Evolutionary conservation across 1,284 basidiomycete genomes (phyloP).

Genomic region (Rhodotorula sp.): DNA sequence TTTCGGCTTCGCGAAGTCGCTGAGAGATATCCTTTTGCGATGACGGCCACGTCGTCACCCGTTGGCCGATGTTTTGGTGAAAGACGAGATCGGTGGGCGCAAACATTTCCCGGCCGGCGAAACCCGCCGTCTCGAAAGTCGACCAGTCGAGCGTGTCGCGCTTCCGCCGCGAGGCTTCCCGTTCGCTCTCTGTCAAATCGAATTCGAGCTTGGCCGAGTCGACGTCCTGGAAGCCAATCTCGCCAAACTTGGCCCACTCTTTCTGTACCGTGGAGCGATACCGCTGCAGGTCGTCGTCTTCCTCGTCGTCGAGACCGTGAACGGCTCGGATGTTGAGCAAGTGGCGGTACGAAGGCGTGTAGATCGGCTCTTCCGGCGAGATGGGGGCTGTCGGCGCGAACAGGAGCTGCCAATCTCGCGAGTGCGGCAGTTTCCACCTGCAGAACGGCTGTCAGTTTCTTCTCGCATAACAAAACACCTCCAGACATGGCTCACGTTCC

Average conservation of each 20-base stretch:
- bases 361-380: slow-evolving; percentile 30
- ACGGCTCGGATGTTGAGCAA: slow-evolving; percentile 51
- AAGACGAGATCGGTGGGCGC: slow-evolving; percentile 43
- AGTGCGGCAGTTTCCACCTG: slow-evolving; percentile 44
- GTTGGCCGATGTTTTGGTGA: slow-evolving; percentile 34
- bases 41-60: slow-evolving; percentile 30
- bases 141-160: slow-evolving; percentile 45
- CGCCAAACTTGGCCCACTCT: slow-evolving; percentile 46
- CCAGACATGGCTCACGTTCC: slow-evolving; percentile 2
- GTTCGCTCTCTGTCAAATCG: slow-evolving; percentile 43
- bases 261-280: slow-evolving; percentile 44
- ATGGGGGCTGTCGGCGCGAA: slow-evolving; percentile 19
- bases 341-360: slow-evolving; percentile 51
- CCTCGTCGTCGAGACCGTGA: slow-evolving; percentile 43
- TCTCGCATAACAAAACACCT: neutral
- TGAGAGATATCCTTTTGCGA: slow-evolving; percentile 25
- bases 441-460: neutral
- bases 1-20: slow-evolving; percentile 38
- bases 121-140: slow-evolving; percentile 43
- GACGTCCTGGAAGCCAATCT: slow-evolving; percentile 42
- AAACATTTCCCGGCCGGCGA: slow-evolving; percentile 44
- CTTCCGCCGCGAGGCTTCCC: slow-evolving; percentile 22
- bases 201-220: slow-evolving; percentile 45
- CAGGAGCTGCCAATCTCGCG: slow-evolving; percentile 41
- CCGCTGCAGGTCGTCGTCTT: slow-evolving; percentile 41